phyloP scores from a whole-genome alignment of 2,329 filamentous ascomycete species.

The Xylaria digitata region DNA sequence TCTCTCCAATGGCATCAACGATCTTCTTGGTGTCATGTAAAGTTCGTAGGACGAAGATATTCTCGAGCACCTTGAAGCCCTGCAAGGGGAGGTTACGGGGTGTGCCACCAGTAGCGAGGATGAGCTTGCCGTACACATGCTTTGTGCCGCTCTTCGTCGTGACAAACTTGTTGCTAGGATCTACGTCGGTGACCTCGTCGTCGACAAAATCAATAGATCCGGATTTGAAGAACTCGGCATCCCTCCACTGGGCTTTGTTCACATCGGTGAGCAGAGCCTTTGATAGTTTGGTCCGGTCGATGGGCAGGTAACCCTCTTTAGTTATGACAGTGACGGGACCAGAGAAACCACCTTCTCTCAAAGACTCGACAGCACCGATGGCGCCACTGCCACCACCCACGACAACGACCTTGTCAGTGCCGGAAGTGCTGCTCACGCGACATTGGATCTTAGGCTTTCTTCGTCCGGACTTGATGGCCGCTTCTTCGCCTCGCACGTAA shows the following conservation, averaged over 20 bases:
- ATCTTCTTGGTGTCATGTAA: slow-evolving; percentile 84
- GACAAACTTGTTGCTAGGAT: slow-evolving; percentile 80
- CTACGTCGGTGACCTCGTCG: slow-evolving; percentile 76
- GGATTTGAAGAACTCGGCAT: slow-evolving; percentile 79
- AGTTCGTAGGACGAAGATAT: slow-evolving; percentile 86
- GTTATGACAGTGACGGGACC: slow-evolving; percentile 86
- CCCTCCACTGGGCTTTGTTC: slow-evolving; percentile 80
- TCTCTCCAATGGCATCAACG: slow-evolving; percentile 80
- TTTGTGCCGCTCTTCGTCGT: slow-evolving; percentile 78
- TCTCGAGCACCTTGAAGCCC: slow-evolving; percentile 86
- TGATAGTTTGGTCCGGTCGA: slow-evolving; percentile 94
- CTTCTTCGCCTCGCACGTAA: slow-evolving; percentile 84
- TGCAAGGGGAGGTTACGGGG: slow-evolving; percentile 80
- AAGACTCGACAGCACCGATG: slow-evolving; percentile 81
- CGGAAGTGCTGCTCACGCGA: slow-evolving; percentile 59
- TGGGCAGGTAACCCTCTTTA: slow-evolving; percentile 84
- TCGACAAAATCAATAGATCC: slow-evolving; percentile 68
- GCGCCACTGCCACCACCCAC: slow-evolving; percentile 89
- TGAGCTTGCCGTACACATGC: slow-evolving; percentile 85
- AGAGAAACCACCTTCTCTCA: slow-evolving; percentile 83
- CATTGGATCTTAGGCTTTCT: slow-evolving; percentile 81
- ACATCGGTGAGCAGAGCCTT: slow-evolving; percentile 89
- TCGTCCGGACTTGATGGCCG: slow-evolving; percentile 79
- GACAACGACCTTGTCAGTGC: slow-evolving; percentile 78
- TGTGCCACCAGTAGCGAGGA: slow-evolving; percentile 87